Percentiles rank a stretch among this genome's conserved stretches.
Evolutionary conservation across 805 yeast genomes (phyloP).

Genomic region (Sporopachydermia quercuum): DNA sequence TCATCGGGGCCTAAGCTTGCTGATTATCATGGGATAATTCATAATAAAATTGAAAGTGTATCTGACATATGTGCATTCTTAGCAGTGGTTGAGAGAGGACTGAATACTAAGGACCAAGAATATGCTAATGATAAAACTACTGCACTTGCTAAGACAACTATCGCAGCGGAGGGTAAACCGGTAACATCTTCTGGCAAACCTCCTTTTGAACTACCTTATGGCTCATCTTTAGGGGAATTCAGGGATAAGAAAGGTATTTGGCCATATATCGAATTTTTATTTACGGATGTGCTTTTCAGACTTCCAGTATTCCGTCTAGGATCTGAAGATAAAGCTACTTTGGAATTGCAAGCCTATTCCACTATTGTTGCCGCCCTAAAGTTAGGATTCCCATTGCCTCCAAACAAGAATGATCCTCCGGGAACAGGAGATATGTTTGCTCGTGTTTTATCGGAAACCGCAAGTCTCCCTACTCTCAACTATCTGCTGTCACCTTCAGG

Average conservation of each 20-base stretch:
- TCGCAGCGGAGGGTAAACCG: not conserved
- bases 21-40: not conserved
- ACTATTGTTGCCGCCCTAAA: not conserved
- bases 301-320: not conserved
- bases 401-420: not conserved
- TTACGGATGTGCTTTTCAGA: constrained; percentile 19
- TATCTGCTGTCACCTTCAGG: not conserved
- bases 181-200: no score
- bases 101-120: no score
- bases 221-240: not conserved
- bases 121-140: no score
- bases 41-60: not conserved
- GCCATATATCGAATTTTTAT: constrained; percentile 28
- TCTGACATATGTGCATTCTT: not conserved
- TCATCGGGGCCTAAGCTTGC: not conserved
- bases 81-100: not conserved
- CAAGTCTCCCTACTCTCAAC: not conserved
- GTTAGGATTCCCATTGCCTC: not conserved
- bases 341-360: not conserved
- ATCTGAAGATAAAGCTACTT: not conserved
- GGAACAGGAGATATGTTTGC: not conserved
- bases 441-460: not conserved
- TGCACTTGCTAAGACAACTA: no score
- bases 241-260: constrained; percentile 21
- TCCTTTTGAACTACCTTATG: not conserved